These are phyloP conservation scores for Climacium dendroides DNA, from an alignment of 225 moss, liverwort and hornwort species.

Conservation along the genomic window DNA sequence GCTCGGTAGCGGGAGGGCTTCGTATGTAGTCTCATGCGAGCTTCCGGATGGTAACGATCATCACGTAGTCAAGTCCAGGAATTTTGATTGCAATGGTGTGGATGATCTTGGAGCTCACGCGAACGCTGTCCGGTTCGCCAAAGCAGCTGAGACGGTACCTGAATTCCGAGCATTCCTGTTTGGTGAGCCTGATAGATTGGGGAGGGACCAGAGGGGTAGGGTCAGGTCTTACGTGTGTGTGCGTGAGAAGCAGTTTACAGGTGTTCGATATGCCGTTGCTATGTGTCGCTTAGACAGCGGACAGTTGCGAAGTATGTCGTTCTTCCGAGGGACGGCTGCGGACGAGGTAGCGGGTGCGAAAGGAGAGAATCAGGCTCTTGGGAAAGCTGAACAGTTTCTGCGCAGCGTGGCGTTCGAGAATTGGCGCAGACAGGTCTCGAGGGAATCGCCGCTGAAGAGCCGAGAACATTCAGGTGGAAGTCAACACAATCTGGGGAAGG, in stretches of 20 bases:
- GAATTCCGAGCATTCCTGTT: constrained; percentile 76
- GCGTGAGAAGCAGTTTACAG: constrained; percentile 76
- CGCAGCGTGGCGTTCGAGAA: constrained; percentile 78
- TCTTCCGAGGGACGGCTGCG: constrained; percentile 32
- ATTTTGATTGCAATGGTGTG: constrained; percentile 58
- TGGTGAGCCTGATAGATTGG: constrained; percentile 34
- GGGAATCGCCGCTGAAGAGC: constrained; percentile 44
- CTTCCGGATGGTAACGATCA: constrained; percentile 55
- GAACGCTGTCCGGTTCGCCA: constrained; percentile 65
- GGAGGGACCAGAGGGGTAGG: constrained; percentile 34
- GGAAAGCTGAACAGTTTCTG: constrained; percentile 69
- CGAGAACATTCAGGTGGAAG: constrained; percentile 48
- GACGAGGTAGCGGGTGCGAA: constrained; percentile 21
- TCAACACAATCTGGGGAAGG: constrained; percentile 29
- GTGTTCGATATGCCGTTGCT: constrained; percentile 67
- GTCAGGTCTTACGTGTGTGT: constrained; percentile 76
- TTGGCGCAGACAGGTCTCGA: constrained; percentile 64
- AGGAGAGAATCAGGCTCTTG: constrained; percentile 37
- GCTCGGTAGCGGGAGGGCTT: constrained; percentile 51
- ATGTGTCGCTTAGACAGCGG: constrained; percentile 75
- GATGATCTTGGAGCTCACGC: constrained; percentile 57
- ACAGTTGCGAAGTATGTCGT: constrained; percentile 81
- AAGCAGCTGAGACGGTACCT: constrained; percentile 52
- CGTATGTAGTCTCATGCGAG: constrained; percentile 58
- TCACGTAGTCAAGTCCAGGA: constrained; percentile 39